Conservation (phyloP, 176 grass and related monocot species). For the maize (Zea mays) region Zm-B73-REFERENCE-NAM-5.0 NC_050099.1:39246501-39247000, state of each 20-base stretch:
- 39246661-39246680: too few relatives aligned
- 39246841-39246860: neutral
- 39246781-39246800: neutral
- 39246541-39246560: too few relatives aligned
- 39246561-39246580: too few relatives aligned
- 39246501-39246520: too few relatives aligned
- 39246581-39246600: too few relatives aligned
- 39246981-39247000: too few relatives aligned
- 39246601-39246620: too few relatives aligned
- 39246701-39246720: too few relatives aligned
- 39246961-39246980: too few relatives aligned
- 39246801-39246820: constrained; percentile 10
- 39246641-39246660: neutral
- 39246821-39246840: neutral
- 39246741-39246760: constrained; percentile 9
- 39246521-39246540: too few relatives aligned
- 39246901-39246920: constrained; percentile 38
- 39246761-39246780: neutral
- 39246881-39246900: constrained; percentile 56
- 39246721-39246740: neutral
- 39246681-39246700: too few relatives aligned
- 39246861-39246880: neutral
- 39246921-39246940: constrained; percentile 30
- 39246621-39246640: neutral
- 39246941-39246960: too few relatives aligned